These are phyloP conservation scores for Cytospora leucostoma DNA, from an alignment of 2,329 filamentous ascomycete species.

Conservation along the genomic window DNA sequence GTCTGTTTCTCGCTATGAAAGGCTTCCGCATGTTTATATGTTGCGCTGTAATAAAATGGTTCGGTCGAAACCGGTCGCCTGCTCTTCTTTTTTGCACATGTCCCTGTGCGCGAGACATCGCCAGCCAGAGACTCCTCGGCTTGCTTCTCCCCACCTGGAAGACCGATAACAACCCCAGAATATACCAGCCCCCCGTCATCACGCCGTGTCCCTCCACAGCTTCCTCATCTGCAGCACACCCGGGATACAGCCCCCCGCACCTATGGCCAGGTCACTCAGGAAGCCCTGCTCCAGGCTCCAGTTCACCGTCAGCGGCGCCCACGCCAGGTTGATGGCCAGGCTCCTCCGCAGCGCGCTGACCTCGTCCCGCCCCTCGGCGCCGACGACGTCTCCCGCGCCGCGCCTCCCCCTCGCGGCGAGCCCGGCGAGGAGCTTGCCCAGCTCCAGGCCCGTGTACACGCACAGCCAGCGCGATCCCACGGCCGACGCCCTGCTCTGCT, in stretches of 20 bases:
- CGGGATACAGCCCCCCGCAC: conserved; percentile 47
- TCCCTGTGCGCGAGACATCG: too few species aligned
- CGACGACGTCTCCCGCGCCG: conserved; percentile 37
- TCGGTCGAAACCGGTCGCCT: background rate
- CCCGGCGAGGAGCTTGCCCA: conserved; percentile 62
- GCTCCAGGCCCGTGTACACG: conserved; percentile 74
- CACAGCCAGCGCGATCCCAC: conserved; percentile 83
- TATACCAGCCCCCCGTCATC: background rate
- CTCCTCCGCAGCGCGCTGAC: conserved; percentile 61
- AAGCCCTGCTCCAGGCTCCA: conserved; percentile 72
- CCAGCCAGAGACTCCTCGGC: too few species aligned
- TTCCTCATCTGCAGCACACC: conserved; percentile 48
- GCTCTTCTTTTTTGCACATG: background rate
- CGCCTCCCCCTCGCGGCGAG: conserved; percentile 42
- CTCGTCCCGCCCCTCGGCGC: conserved; percentile 51
- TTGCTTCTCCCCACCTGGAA: too few species aligned
- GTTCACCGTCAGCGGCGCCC: conserved; percentile 81
- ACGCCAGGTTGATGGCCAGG: conserved; percentile 70
- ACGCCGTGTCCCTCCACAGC: conserved; percentile 46
- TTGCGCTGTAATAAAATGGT: background rate
- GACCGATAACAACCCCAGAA: background rate
- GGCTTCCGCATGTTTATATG: background rate
- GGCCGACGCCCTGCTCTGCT: conserved; percentile 62
- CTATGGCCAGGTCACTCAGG: conserved; percentile 45
- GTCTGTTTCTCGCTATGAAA: background rate